Base-by-base conservation (phyloP, 2,329 filamentous ascomycete genomes). In the Akanthomyces muscarius region DNA sequence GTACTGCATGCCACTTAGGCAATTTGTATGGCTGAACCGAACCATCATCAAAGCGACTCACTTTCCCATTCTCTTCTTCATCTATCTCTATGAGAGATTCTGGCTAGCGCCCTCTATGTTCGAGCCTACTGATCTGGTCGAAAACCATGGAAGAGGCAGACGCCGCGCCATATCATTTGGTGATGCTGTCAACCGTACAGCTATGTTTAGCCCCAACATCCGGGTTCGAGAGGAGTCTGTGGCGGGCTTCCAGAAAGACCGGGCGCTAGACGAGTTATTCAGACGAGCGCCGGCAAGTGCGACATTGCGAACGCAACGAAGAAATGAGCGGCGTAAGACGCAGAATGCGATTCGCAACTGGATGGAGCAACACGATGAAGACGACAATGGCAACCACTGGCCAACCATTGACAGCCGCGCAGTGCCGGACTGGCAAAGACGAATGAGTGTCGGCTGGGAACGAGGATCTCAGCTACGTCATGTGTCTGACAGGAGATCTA, bases 11-110 rank as follows among this genome's bases (percentile, higher is more conserved):
- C 87, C 92, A 0, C 87, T 97, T 68, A 86, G 86, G 47, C 84
- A 87, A 55, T 98, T 95, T 70, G 88, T 98, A 66, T 88, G 86
- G 71, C 78, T 96, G 66, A 98, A 98, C 73, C 86, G 94, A n/a
- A 89, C 86, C 0, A 86, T 96, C 65, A 97, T 98, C 80, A 97
- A 97, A 72, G 76, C 89, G 48, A 97, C 92, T 0, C 94, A 98
- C 74, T 89, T 95, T 66, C 93, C 94, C 0, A 84, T 98, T 2
- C 77, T 98, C 1, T 92, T 96, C 71, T 82, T 85, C 63, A 96
- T 98, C 62, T 98, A 90, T 71, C 69, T 90, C 23, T 98, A 98
- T 73, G 94, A 98, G 75, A 89, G 88, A 64, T 81, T 90, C 44
- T 85, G 95, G 69, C 80, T 98, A 33, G 87, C 91, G 3, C 83